phyloP scores from a whole-genome alignment of 805 yeast genomes.

The Zygotorulaspora chibaensis region DNA sequence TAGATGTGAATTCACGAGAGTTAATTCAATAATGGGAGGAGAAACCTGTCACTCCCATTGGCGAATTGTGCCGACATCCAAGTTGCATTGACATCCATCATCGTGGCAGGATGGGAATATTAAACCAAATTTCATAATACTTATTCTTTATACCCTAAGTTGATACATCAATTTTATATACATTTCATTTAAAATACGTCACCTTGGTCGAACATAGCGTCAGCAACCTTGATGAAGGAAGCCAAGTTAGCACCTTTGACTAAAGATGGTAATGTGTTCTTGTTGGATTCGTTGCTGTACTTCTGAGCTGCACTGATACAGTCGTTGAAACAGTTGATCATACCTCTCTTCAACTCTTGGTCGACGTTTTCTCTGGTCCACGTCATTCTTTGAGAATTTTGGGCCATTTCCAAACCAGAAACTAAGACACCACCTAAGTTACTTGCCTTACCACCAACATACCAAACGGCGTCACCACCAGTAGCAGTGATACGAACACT shows the following conservation, averaged over 20 bases:
- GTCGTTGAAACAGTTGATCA: slow-evolving; percentile 88
- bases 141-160: not conserved
- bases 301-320: slow-evolving; percentile 83
- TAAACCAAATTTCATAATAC: not conserved
- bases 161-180: not conserved
- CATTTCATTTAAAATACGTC: slow-evolving; percentile 43
- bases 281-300: slow-evolving; percentile 66
- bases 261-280: slow-evolving; percentile 79
- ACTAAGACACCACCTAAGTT: slow-evolving; percentile 99
- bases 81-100: too few species aligned
- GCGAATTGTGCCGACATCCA: too few species aligned
- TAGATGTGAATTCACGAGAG: too few species aligned
- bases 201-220: slow-evolving; percentile 97
- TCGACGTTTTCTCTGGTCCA: slow-evolving; percentile 96
- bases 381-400: slow-evolving; percentile 87
- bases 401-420: slow-evolving; percentile 98
- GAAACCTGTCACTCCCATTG: too few species aligned
- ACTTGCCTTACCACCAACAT: slow-evolving; percentile 99
- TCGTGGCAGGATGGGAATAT: not conserved
- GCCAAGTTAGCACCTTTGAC: slow-evolving; percentile 99
- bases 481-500: slow-evolving; percentile 55
- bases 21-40: too few species aligned
- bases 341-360: slow-evolving; percentile 81
- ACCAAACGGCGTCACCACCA: slow-evolving; percentile 68
- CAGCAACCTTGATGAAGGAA: slow-evolving; percentile 97